Evolutionary conservation across 2,329 filamentous ascomycete genomes (phyloP).

Genomic region (Elsinoe necatrix): DNA sequence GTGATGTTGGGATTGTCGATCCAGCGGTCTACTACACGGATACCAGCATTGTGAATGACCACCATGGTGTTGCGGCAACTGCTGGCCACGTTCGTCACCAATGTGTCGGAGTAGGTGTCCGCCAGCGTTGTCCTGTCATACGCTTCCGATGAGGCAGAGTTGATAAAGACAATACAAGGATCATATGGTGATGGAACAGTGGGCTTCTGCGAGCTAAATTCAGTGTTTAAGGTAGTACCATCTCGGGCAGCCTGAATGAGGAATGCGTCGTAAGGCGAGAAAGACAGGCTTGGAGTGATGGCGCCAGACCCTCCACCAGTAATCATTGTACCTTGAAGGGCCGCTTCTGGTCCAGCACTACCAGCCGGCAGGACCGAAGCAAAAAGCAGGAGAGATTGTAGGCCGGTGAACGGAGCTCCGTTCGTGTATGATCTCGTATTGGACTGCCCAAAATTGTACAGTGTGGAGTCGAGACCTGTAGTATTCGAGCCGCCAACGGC

Average conservation of each 20-base stretch:
- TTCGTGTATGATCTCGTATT: slow-evolving; percentile 12
- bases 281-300: slow-evolving; percentile 28
- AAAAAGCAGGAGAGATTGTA: slow-evolving; percentile 18
- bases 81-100: slow-evolving; percentile 50
- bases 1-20: slow-evolving; percentile 57
- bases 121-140: slow-evolving; percentile 31
- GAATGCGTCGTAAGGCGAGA: slow-evolving; percentile 31
- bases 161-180: slow-evolving; percentile 51
- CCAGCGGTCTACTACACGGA: slow-evolving; percentile 52
- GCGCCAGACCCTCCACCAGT: slow-evolving; percentile 31
- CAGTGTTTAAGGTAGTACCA: slow-evolving; percentile 51
- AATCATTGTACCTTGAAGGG: slow-evolving; percentile 27
- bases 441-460: slow-evolving; percentile 3
- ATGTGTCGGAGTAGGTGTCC: slow-evolving; percentile 42
- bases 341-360: slow-evolving; percentile 11
- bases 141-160: slow-evolving; percentile 39
- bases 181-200: slow-evolving; percentile 37
- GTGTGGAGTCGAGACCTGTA: neutral
- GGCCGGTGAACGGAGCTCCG: slow-evolving; percentile 7
- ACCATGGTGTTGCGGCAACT: slow-evolving; percentile 56
- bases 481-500: slow-evolving; percentile 25
- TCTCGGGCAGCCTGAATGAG: slow-evolving; percentile 38
- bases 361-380: slow-evolving; percentile 32
- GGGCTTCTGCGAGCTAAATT: slow-evolving; percentile 45
- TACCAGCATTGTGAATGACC: slow-evolving; percentile 56